Percentiles rank a stretch among this genome's conserved stretches.
Conservation (phyloP, 257 asterid species). For the Datura wrightii region DNA sequence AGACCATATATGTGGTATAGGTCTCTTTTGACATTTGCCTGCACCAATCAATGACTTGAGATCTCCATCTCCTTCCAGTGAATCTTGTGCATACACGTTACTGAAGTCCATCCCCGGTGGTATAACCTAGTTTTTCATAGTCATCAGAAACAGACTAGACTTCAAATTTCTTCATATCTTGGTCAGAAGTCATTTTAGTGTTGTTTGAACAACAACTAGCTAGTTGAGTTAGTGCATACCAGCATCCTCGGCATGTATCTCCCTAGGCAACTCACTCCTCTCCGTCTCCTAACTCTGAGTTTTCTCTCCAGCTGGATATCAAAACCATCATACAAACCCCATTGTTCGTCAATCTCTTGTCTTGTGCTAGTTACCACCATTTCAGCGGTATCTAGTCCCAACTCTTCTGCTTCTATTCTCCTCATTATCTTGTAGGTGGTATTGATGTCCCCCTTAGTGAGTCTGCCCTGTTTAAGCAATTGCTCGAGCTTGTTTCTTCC, state of each 20-base stretch:
- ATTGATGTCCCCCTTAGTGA: constrained; percentile 64
- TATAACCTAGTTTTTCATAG: constrained; percentile 53
- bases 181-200: neutral
- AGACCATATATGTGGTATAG: constrained; percentile 67
- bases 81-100: constrained; percentile 48
- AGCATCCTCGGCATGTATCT: constrained; percentile 77
- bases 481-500: constrained; percentile 77
- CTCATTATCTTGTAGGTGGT: constrained; percentile 63
- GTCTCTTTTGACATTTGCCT: constrained; percentile 52
- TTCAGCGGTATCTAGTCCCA: constrained; percentile 66
- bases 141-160: constrained; percentile 5
- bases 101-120: constrained; percentile 82
- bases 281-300: constrained; percentile 58
- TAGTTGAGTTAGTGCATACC: constrained; percentile 44
- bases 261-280: constrained; percentile 72
- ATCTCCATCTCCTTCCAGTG: constrained; percentile 57
- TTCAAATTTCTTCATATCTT: neutral
- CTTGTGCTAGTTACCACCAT: constrained; percentile 72
- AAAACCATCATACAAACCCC: constrained; percentile 76
- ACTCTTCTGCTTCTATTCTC: constrained; percentile 71
- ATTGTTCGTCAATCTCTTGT: constrained; percentile 77
- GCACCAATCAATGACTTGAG: constrained; percentile 58
- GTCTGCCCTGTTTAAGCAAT: constrained; percentile 67
- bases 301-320: constrained; percentile 69
- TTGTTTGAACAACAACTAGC: neutral